A percentile compares a stretch with the other conserved stretches of the same genome.
These are phyloP conservation scores for Penicillium carneum DNA, from an alignment of 2,329 filamentous ascomycete species.

Conservation along the genomic window DNA sequence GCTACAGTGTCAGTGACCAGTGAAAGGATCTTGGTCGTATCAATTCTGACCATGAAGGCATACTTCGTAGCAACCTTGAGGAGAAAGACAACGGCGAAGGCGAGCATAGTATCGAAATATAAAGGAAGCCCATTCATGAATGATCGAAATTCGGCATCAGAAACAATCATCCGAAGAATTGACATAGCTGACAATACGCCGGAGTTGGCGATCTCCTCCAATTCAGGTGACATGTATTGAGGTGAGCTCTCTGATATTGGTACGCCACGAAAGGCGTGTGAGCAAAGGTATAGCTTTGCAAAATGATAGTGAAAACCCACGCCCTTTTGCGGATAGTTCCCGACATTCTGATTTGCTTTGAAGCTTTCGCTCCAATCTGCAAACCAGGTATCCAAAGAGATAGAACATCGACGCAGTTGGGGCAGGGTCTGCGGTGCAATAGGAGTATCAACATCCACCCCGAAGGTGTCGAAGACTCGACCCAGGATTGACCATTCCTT, in stretches of 20 bases:
- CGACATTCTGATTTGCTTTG: constrained; percentile 48
- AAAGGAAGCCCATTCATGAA: constrained; percentile 47
- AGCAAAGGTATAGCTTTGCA: constrained; percentile 56
- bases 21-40: constrained; percentile 37
- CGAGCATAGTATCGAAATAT: constrained; percentile 52
- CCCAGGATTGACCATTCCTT: constrained; percentile 44
- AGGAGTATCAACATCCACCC: constrained; percentile 42
- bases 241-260: constrained; percentile 14
- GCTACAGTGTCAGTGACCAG: constrained; percentile 33
- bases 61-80: constrained; percentile 49
- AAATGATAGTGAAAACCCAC: constrained; percentile 57
- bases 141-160: constrained; percentile 46
- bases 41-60: constrained; percentile 35
- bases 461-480: constrained; percentile 44
- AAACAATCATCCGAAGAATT: constrained; percentile 45
- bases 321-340: constrained; percentile 56
- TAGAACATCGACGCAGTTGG: constrained; percentile 31
- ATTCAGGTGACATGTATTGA: constrained; percentile 38
- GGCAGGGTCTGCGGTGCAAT: constrained; percentile 27
- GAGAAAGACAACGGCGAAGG: constrained; percentile 51
- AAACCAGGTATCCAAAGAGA: constrained; percentile 33
- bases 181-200: constrained; percentile 47
- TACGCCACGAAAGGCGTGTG: constrained; percentile 53
- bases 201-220: constrained; percentile 49
- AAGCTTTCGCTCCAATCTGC: constrained; percentile 34